Base-by-base conservation (phyloP, 345 rosid species). In the Geranium rotundifolium region DNA sequence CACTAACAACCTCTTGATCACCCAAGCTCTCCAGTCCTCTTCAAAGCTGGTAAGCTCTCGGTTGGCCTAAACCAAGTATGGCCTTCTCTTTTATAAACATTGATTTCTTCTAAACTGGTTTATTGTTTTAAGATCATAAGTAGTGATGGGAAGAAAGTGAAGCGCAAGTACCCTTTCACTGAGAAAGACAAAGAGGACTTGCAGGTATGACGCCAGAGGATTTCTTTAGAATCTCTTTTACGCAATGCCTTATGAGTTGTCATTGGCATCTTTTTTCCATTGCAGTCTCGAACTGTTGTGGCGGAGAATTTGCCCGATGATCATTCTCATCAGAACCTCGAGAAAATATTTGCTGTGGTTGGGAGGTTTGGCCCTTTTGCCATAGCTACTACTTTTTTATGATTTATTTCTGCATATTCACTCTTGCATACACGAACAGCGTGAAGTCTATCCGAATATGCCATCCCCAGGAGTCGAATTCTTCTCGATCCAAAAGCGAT, bases 251-350 rank as follows among this genome's bases (percentile, higher is more conserved):
- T 23, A 23, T 3, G 7, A 59, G 18, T 59, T 13, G 1, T 41
- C 18, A n/a, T 23, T 23, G 27, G 27, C 27, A 58, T 16, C 68
- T 56, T 52, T 2, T 23, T 23, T 23, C 27, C 23, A 62, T 70
- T 77, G 71, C 70, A 92, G 97, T 82, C 85, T 54, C 78, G 95
- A 17, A 93, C 86, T 15, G 92, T 93, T 63, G 85, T 84, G 54
- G 96, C 71, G 29, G 99, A 93, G 84, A 93, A 93, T 78, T 76
- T 93, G 73, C 99, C 99, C 29, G 99, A 93, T 49, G 99, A 93
- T 82, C 95, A 93, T 66, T 90, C 97, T 60, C 89, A 93, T 71
- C 99, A 86, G 49, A 90, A 90, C 74, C 79, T 93, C 66, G 97
- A 90, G 77, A 90, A 81, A 65, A 85, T 90, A 63, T 93, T 88